Evolutionary conservation across 2,329 filamentous ascomycete species (phyloP).

Genomic region (Botrytis tulipae): DNA sequence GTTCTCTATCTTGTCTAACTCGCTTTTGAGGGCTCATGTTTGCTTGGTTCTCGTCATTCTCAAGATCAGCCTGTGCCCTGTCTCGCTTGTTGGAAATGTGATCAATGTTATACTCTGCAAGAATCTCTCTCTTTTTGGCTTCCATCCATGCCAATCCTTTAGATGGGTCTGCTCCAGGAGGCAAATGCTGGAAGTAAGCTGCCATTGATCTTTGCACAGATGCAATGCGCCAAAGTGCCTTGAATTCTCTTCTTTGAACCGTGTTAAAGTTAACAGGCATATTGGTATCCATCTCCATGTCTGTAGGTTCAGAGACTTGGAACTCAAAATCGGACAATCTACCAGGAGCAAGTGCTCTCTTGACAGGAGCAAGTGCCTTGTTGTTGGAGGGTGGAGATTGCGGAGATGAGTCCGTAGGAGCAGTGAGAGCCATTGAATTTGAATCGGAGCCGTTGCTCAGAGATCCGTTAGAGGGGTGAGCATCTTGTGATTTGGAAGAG

Average conservation of each 20-base stretch:
- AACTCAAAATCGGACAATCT: constrained; percentile 7
- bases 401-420: constrained; percentile 6
- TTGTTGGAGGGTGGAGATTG: neutral
- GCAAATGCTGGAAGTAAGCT: constrained; percentile 27
- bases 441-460: neutral
- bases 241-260: constrained; percentile 30
- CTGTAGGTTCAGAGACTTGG: constrained; percentile 27
- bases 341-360: constrained; percentile 14
- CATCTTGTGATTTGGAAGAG: neutral
- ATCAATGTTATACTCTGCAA: constrained; percentile 8
- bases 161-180: constrained; percentile 9
- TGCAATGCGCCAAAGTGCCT: constrained; percentile 34
- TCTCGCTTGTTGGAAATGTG: constrained; percentile 11
- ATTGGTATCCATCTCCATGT: constrained; percentile 26
- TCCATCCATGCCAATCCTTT: constrained; percentile 19
- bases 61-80: constrained; percentile 13
- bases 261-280: constrained; percentile 31
- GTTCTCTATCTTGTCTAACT: constrained; percentile 20
- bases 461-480: constrained; percentile 5
- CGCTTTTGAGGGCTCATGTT: constrained; percentile 33
- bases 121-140: constrained; percentile 14
- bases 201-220: constrained; percentile 35
- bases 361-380: neutral
- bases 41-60: constrained; percentile 27
- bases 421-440: neutral